Conservation (phyloP, 345 rosid genomes). For the Punica granatum region DNA sequence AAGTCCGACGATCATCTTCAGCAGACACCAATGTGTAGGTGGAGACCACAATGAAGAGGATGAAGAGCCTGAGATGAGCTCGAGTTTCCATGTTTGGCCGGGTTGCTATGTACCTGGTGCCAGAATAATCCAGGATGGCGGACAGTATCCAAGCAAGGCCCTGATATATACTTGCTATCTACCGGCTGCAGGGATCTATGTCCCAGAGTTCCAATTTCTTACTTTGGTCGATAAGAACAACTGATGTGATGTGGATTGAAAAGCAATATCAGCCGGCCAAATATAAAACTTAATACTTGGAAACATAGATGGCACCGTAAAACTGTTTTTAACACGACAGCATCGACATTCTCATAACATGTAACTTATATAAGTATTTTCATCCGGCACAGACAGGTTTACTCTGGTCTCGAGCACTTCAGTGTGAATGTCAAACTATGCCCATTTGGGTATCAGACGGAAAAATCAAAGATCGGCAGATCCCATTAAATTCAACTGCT, state of each 20-base stretch:
- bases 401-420: not conserved
- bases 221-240: not conserved
- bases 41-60: slow-evolving; percentile 14
- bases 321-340: not conserved
- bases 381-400: not conserved
- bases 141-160: not conserved
- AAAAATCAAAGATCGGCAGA: not conserved
- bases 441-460: not conserved
- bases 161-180: not conserved
- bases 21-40: slow-evolving; percentile 4
- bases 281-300: not conserved
- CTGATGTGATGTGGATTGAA: not conserved
- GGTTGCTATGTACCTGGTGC: not conserved
- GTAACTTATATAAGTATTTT: not conserved
- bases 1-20: slow-evolving; percentile 13
- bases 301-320: not conserved
- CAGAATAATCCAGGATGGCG: too few species aligned
- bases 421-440: not conserved
- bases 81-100: slow-evolving; percentile 9
- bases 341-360: not conserved
- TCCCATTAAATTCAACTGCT: not conserved
- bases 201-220: not conserved
- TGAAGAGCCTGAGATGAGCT: not conserved
- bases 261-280: not conserved
- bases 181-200: not conserved